These are phyloP conservation scores for Selaginella tamariscina DNA, from an alignment of 75 land plant genomes.

Conservation along the genomic window DNA sequence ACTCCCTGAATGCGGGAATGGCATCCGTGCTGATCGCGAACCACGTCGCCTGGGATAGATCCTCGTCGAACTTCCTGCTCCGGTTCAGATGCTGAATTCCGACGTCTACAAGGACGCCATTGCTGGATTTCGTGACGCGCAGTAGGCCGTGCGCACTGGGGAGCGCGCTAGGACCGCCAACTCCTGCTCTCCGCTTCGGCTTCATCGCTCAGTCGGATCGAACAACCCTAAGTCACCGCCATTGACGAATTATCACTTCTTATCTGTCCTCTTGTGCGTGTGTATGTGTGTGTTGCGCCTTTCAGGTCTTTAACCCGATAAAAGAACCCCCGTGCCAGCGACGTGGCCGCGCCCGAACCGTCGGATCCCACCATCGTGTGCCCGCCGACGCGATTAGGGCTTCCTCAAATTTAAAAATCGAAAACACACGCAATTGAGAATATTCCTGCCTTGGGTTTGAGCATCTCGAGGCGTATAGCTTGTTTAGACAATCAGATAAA, in stretches of 20 bases:
- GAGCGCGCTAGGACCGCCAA: background rate
- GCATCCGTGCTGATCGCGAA: slow-evolving; percentile 26
- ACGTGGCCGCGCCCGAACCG: too few species aligned
- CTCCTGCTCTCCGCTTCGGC: background rate
- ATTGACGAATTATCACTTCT: background rate
- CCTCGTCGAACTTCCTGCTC: slow-evolving; percentile 11
- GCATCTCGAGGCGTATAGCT: too few species aligned
- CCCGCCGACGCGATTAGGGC: too few species aligned
- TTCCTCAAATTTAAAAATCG: too few species aligned
- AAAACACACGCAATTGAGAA: too few species aligned
- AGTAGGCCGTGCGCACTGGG: background rate
- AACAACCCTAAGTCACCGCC: slow-evolving; percentile 1
- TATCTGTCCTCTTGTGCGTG: too few species aligned
- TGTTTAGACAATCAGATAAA: too few species aligned
- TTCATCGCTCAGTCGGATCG: background rate
- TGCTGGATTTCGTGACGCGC: background rate
- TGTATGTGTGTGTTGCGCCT: too few species aligned
- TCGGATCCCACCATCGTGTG: too few species aligned
- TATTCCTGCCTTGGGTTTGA: too few species aligned
- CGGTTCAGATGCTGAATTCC: background rate
- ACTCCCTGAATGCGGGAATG: slow-evolving; percentile 19
- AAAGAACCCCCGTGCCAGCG: too few species aligned
- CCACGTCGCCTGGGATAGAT: slow-evolving; percentile 17
- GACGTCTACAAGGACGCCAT: background rate
- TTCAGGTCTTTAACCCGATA: too few species aligned